phyloP scores from a whole-genome alignment of 495 filamentous ascomycete genomes.

The Aspergillus bertholletiae region DNA sequence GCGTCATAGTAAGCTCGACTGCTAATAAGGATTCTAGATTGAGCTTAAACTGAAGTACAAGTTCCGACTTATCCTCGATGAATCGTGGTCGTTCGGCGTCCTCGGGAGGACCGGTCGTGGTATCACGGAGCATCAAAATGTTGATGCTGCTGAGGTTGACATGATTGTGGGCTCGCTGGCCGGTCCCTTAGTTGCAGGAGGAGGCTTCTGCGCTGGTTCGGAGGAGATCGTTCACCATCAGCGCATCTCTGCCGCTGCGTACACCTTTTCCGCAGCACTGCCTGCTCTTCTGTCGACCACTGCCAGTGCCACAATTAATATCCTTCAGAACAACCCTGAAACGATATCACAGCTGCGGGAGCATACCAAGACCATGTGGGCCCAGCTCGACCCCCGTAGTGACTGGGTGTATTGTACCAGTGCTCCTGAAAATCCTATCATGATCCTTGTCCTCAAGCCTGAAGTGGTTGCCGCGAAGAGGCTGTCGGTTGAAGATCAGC shows the following conservation, averaged over 20 bases:
- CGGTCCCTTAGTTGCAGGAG: slow-evolving; percentile 84
- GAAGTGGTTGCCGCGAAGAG: slow-evolving; percentile 72
- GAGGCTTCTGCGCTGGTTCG: slow-evolving; percentile 90
- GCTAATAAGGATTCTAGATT: slow-evolving; percentile 47
- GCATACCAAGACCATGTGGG: slow-evolving; percentile 74
- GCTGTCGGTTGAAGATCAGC: slow-evolving; percentile 70
- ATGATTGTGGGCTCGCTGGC: slow-evolving; percentile 95
- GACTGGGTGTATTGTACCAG: slow-evolving; percentile 90
- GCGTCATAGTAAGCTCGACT: background rate
- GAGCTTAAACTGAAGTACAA: slow-evolving; percentile 93
- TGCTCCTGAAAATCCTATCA: slow-evolving; percentile 77
- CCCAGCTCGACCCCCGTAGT: slow-evolving; percentile 85
- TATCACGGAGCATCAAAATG: slow-evolving; percentile 91
- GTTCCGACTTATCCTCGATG: slow-evolving; percentile 94
- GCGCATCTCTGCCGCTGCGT: slow-evolving; percentile 82
- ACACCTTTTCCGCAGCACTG: slow-evolving; percentile 92
- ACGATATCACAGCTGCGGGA: slow-evolving; percentile 73
- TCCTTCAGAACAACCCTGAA: slow-evolving; percentile 81
- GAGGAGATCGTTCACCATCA: slow-evolving; percentile 93
- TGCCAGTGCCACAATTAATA: slow-evolving; percentile 80
- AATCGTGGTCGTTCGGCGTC: slow-evolving; percentile 94
- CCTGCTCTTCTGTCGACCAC: slow-evolving; percentile 92
- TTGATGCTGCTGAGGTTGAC: slow-evolving; percentile 84
- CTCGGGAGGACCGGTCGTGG: slow-evolving; percentile 87
- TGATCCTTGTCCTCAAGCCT: slow-evolving; percentile 80